Conservation (phyloP, 768 basidiomycete genomes). For the Guyanaporus albipodus region DNA sequence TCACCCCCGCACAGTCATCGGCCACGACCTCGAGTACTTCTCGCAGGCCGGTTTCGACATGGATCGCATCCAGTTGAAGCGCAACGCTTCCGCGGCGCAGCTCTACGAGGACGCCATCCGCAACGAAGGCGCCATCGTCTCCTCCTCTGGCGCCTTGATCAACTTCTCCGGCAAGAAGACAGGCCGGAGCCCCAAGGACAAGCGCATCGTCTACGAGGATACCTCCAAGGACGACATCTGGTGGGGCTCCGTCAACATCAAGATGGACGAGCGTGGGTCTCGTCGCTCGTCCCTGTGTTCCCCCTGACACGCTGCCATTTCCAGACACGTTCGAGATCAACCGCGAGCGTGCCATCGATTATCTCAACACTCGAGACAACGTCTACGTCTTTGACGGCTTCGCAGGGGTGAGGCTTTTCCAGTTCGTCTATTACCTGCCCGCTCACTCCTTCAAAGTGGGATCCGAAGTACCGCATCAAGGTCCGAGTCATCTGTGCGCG, state of each 20-base stretch:
- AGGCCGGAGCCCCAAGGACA: constrained; percentile 96
- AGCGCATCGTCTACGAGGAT: constrained; percentile 98
- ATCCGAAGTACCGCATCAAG: constrained; percentile 99
- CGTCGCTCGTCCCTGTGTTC: neutral
- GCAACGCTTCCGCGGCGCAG: constrained; percentile 84
- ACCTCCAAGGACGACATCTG: constrained; percentile 95
- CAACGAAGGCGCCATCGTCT: constrained; percentile 98
- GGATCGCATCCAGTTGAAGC: constrained; percentile 93
- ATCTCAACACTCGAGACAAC: constrained; percentile 95
- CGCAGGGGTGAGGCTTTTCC: constrained; percentile 61
- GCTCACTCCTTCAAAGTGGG: constrained; percentile 58
- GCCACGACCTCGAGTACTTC: constrained; percentile 93
- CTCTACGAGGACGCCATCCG: constrained; percentile 98
- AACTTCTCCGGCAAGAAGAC: constrained; percentile 99
- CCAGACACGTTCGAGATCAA: constrained; percentile 99
- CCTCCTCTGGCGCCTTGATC: constrained; percentile 93
- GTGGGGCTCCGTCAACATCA: constrained; percentile 99
- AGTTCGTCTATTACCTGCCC: neutral
- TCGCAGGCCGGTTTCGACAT: constrained; percentile 99
- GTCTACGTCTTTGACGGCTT: constrained; percentile 98
- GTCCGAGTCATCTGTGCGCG: constrained; percentile 98
- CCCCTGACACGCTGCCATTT: constrained; percentile 5
- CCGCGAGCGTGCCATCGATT: constrained; percentile 98
- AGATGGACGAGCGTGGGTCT: constrained; percentile 88
- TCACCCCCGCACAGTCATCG: constrained; percentile 59